phyloP scores from a whole-genome alignment of 2,329 filamentous ascomycete genomes.

The Exutisphaerella laricina region DNA sequence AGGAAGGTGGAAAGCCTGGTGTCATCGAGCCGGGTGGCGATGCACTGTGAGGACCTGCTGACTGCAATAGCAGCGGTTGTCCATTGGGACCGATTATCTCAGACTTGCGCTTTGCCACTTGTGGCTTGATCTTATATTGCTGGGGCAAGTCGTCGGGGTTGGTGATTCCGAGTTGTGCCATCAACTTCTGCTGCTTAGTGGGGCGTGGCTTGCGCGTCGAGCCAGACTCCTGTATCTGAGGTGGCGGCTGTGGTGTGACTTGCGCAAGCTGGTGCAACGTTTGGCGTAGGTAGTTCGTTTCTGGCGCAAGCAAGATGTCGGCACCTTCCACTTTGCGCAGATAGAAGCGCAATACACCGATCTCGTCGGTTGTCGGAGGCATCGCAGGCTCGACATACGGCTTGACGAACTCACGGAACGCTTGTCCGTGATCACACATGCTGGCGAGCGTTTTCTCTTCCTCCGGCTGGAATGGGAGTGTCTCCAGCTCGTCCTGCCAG shows the following conservation, averaged over 20 bases:
- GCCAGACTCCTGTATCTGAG: slow-evolving; percentile 76
- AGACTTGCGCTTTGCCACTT: slow-evolving; percentile 63
- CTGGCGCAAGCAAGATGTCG: slow-evolving; percentile 81
- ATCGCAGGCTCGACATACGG: slow-evolving; percentile 75
- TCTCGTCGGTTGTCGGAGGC: slow-evolving; percentile 70
- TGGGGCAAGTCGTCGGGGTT: slow-evolving; percentile 87
- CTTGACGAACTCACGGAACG: slow-evolving; percentile 76
- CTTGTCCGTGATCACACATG: slow-evolving; percentile 78
- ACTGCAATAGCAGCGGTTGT: slow-evolving; percentile 26
- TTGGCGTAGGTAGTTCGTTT: slow-evolving; percentile 97
- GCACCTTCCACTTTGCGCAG: slow-evolving; percentile 95
- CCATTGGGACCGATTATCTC: slow-evolving; percentile 25
- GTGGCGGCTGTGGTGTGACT: slow-evolving; percentile 78
- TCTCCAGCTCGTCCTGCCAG: slow-evolving; percentile 77
- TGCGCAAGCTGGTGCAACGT: slow-evolving; percentile 93
- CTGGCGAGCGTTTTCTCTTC: slow-evolving; percentile 82
- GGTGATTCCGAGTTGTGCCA: slow-evolving; percentile 80
- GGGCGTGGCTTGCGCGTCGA: slow-evolving; percentile 93
- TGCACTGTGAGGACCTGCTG: slow-evolving; percentile 21
- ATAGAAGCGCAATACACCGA: slow-evolving; percentile 88
- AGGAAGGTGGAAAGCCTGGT: slow-evolving; percentile 17
- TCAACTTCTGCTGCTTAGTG: slow-evolving; percentile 93
- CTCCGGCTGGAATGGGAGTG: slow-evolving; percentile 81
- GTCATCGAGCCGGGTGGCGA: slow-evolving; percentile 25
- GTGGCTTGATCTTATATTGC: slow-evolving; percentile 71